Conservation (phyloP, 805 yeast genomes). For the Nakazawaea ernobii region DNA sequence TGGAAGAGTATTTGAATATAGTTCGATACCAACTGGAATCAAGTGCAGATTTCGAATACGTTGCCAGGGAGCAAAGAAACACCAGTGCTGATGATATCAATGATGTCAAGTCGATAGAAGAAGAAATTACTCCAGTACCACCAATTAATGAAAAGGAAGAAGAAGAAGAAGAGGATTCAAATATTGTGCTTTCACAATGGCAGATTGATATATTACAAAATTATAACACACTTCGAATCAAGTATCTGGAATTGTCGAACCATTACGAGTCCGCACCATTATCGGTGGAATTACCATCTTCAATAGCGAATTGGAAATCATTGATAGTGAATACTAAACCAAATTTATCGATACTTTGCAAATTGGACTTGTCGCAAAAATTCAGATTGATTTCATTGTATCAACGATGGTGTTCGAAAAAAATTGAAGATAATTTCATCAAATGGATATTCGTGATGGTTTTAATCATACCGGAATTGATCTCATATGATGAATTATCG, state of each 20-base stretch:
- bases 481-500: slow-evolving; percentile 32
- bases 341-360: slow-evolving; percentile 21
- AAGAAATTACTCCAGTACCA: too few species aligned
- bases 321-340: slow-evolving; percentile 31
- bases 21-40: slow-evolving; percentile 26
- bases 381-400: slow-evolving; percentile 34
- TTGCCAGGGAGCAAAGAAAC: slow-evolving; percentile 2
- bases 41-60: slow-evolving; percentile 11
- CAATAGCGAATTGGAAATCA: slow-evolving; percentile 36
- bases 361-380: slow-evolving; percentile 28
- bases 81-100: slow-evolving; percentile 3
- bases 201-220: slow-evolving; percentile 13
- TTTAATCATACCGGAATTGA: slow-evolving; percentile 30
- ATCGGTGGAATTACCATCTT: slow-evolving; percentile 28
- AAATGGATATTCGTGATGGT: slow-evolving; percentile 37
- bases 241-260: slow-evolving; percentile 20
- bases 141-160: too few species aligned
- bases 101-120: neutral
- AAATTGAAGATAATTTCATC: slow-evolving; percentile 21
- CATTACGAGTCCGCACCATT: neutral
- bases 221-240: slow-evolving; percentile 13
- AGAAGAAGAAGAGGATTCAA: too few species aligned
- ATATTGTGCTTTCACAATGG: neutral
- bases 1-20: slow-evolving; percentile 25
- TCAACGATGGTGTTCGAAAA: slow-evolving; percentile 34